Evolutionary conservation across 352 stramenopile species (phyloP), one percentile per base, ranked within the genome.

Genomic region (Lagenidium giganteum): DNA sequence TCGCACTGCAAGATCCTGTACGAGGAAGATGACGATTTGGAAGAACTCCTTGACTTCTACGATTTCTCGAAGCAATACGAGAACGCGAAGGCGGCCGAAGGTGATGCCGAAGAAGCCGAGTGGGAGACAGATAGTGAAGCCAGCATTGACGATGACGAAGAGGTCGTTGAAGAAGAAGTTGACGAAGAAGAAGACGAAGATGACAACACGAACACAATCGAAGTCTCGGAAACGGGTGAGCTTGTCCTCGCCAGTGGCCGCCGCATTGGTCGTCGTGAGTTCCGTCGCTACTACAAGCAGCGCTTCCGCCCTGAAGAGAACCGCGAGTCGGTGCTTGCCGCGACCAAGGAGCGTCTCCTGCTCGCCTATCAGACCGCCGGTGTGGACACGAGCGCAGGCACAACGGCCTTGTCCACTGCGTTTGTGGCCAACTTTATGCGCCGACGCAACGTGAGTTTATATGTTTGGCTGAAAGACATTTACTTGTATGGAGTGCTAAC

Each of bases 1-100:
- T 91, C 70, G 29, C 90, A 97, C 58, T 97, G 88, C 51, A 96
- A 95, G 56, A 63, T 97, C 11, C 65, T 70, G 36, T 97, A 97
- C 54, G 86, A 96, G 42, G 80, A 95, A 16, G 67, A 83, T 41
- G 83, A 91, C 31, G 87, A 97, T 49, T 48, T 96, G 42, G 79
- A 96, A 7, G 88, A 97, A 53, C 74, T 89, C 41, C 48, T 93
- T 8, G 75, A 93, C 22, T 97, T 95, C 45, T 97, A 96, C 55
- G 79, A 96, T 59, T 97, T 95, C 61, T 87, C 79, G 31, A 30
- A 70, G 21, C 87, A 93, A 54, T 94, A 95, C 57, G 51, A 41
- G 18, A 63, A 64, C 29, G 51, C 57, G 40, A 46, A 72, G 44
- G 34, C 24, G 40, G 50, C 17, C 17, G 46, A 58, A 9, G 64